Evolutionary conservation across 1,284 basidiomycete genomes (phyloP), one percentile per base, ranked within the genome.

Genomic region (Vanrija humicola): DNA sequence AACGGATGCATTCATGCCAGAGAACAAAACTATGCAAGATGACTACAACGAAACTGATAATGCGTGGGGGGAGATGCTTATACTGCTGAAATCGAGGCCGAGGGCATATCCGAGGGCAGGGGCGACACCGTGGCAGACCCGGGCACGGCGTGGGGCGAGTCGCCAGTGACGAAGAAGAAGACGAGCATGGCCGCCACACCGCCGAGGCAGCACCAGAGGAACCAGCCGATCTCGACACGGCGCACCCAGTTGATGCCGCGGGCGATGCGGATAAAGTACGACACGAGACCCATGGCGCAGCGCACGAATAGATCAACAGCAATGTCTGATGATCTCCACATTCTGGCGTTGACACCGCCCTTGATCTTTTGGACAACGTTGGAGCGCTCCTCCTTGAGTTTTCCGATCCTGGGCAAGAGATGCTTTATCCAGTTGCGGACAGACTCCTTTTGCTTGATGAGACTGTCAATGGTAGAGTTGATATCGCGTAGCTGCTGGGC

Each of bases 391-490:
- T 43, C 48, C 26, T 54, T 52, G 21, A 55, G 50, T 18, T 34
- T 21, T 3, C 23, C 47, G 29, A 61, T 57, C 6, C 29, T 25
- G 21, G 63, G 62, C 21, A 64, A 44, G 18, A 55, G 54, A 6
- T 38, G 25, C 29, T 64, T 63, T 15, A 57, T 61, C 67, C 67
- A 69, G 3, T 25, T 38, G 15, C 64, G 56, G 15, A 69, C 63
- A 1, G 34, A 43, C 50, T 69, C 66, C 50, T 67, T 67, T 28
- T 68, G 66, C 46, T 50, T 48, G 12, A 67, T 65, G 9, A 62
- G 42, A 23, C 45, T 42, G 54, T 67, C 61, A 42, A 69, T 58
- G 16, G 51, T 47, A 3, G 34, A 25, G 29, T 65, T 63, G 63
- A 66, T 64, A 15, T 51, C 44, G 18, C 62, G 63, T 38, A 69